Conservation (phyloP, 257 asterid genomes). For the Solanum dulcamara region DNA sequence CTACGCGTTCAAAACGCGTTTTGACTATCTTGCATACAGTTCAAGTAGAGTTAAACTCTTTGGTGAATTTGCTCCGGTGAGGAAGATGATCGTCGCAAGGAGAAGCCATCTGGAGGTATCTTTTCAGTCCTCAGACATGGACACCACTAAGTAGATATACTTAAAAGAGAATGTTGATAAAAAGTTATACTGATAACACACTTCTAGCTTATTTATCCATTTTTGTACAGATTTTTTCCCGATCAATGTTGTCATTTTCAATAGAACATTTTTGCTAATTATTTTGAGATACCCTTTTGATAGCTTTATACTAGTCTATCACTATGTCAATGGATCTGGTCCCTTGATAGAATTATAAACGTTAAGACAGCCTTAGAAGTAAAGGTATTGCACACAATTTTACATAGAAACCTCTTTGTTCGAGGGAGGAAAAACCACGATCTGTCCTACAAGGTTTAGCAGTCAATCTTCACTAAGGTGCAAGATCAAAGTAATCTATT, state of each 20-base stretch:
- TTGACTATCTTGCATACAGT: too few species aligned
- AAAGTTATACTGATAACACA: neutral
- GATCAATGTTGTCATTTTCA: neutral
- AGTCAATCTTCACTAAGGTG: too few species aligned
- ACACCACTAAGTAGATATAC: slow-evolving; percentile 27
- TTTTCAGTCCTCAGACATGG: slow-evolving; percentile 67
- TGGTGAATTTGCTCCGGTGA: slow-evolving; percentile 23
- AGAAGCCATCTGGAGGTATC: slow-evolving; percentile 56
- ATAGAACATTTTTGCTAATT: neutral
- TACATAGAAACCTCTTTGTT: too few species aligned
- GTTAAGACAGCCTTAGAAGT: too few species aligned
- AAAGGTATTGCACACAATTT: too few species aligned
- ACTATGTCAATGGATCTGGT: too few species aligned
- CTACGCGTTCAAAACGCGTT: too few species aligned
- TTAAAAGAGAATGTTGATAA: neutral
- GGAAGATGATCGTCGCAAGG: slow-evolving; percentile 61
- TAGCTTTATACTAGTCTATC: too few species aligned
- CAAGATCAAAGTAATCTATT: too few species aligned
- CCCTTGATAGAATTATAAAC: too few species aligned
- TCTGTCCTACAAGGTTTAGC: too few species aligned
- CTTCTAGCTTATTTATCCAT: neutral
- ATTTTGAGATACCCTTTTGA: neutral
- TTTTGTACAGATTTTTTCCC: neutral
- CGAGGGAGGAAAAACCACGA: too few species aligned
- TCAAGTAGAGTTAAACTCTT: neutral